A percentile compares a stretch with the other conserved stretches of the same genome.
Evolutionary conservation across 129 eudicot genomes (phyloP).

Genomic region (Sambucus nigra): DNA sequence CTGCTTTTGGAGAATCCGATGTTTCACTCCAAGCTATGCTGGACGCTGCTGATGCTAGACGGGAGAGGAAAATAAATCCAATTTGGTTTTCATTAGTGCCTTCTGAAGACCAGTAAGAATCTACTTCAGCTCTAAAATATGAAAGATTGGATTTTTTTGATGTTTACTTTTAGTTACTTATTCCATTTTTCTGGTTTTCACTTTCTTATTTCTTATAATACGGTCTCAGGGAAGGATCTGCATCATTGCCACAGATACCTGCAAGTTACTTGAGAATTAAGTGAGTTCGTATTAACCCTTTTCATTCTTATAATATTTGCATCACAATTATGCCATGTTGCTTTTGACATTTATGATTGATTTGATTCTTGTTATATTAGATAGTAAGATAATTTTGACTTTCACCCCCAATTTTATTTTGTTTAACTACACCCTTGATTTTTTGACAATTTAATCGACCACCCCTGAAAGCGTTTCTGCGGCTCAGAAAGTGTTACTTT

Average conservation of each 20-base stretch:
- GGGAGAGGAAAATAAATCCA: slow-evolving; percentile 38
- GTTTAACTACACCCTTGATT: too few relatives aligned
- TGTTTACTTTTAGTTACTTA: not conserved
- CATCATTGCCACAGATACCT: slow-evolving; percentile 60
- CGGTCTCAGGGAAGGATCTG: slow-evolving; percentile 48
- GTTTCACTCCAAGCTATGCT: slow-evolving; percentile 39
- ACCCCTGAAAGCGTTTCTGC: too few relatives aligned
- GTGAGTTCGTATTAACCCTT: slow-evolving; percentile 30
- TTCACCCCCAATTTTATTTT: too few relatives aligned
- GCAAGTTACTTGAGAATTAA: slow-evolving; percentile 68
- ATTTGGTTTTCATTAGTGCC: slow-evolving; percentile 75
- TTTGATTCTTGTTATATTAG: too few relatives aligned
- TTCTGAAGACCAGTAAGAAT: slow-evolving; percentile 52
- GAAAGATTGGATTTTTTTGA: not conserved
- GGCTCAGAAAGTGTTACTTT: too few relatives aligned
- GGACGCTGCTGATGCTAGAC: slow-evolving; percentile 31
- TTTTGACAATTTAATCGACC: too few relatives aligned
- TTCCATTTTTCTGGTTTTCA: slow-evolving; percentile 3
- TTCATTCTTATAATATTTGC: not conserved
- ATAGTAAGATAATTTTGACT: too few relatives aligned
- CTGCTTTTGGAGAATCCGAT: slow-evolving; percentile 28
- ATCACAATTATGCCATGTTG: not conserved
- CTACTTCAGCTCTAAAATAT: slow-evolving; percentile 4
- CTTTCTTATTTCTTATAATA: slow-evolving; percentile 3
- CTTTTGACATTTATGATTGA: not conserved